Percentiles rank a stretch among this genome's conserved stretches.
Evolutionary conservation across 1,284 basidiomycete species (phyloP).

Genomic region (Pyrrhoderma lamaoense): DNA sequence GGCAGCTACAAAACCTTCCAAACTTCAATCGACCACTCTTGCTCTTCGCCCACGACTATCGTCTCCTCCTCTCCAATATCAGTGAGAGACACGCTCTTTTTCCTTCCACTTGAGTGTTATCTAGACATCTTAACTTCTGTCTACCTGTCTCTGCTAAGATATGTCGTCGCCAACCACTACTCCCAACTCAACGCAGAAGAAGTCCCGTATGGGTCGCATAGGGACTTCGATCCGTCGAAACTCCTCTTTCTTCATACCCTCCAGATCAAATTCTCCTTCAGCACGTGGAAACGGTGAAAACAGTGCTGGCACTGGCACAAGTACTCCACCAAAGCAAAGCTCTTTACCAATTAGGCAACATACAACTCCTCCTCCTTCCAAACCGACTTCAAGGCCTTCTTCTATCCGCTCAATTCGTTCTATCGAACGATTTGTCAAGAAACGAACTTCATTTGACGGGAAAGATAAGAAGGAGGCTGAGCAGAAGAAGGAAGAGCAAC

Average conservation of each 20-base stretch:
- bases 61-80: neutral
- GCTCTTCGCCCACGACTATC: neutral
- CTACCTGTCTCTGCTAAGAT: conserved; percentile 1
- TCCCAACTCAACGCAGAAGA: conserved; percentile 7
- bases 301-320: neutral
- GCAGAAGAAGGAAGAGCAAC: neutral
- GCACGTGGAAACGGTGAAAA: conserved; percentile 19
- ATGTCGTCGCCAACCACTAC: neutral
- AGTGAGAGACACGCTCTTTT: too few relatives aligned
- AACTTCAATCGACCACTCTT: neutral
- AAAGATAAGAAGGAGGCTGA: neutral
- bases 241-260: conserved; percentile 35
- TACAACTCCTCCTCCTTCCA: neutral
- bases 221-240: conserved; percentile 43
- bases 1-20: conserved; percentile 12
- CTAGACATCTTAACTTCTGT: neutral
- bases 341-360: neutral
- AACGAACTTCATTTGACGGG: too few relatives aligned
- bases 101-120: neutral
- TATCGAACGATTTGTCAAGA: too few relatives aligned
- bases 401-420: too few relatives aligned
- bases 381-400: too few relatives aligned
- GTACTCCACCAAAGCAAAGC: neutral
- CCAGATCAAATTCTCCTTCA: conserved; percentile 30
- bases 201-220: conserved; percentile 29